Base-by-base conservation (phyloP, 2,329 filamentous ascomycete species). In the Decorospora gaudefroyi region DNA sequence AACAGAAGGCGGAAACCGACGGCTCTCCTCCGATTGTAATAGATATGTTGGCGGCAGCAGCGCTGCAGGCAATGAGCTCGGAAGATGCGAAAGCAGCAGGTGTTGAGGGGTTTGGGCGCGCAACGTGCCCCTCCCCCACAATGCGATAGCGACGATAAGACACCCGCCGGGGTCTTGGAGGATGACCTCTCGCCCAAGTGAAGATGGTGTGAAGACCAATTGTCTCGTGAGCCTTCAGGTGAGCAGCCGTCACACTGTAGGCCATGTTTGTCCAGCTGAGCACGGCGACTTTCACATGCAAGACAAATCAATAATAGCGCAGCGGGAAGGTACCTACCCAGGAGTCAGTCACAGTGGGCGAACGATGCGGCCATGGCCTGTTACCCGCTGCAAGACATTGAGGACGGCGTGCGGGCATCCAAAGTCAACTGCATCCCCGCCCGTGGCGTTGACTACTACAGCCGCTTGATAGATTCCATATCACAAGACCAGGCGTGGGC, bases 311-410 rank as follows among this genome's bases (percentile, higher is more conserved):
- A 50, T 51, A 46, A 58, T 55, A 48, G 46, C 38, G 49, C 45
- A 44, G 50, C 45, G 49, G 47, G 46, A 51, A 55, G 26, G 44
- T 48, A 49, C 45, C n/a, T n/a, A n/a, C n/a, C n/a, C n/a, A n/a
- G n/a, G n/a, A n/a, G n/a, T n/a, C n/a, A n/a, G n/a, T n/a, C 46
- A 53, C 55, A 47, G 40, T 44, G 35, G 36, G 31, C 16, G 26
- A 55, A 44, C 46, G 47, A 56, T 51, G 57, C 51, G 58, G 44
- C 41, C 49, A 37, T 42, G 33, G 52, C 57, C 51, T 59, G 51
- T 46, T 49, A 53, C 55, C 56, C 53, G 59, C 61, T 62, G 59
- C 62, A 58, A 62, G 60, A 62, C 64, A 62, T 60, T 53, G 47
- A 59, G n/a, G n/a, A n/a, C n/a, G n/a, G n/a, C n/a, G n/a, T n/a